Conservation (phyloP, 2,329 filamentous ascomycete species). For the Alternaria triticina region DNA sequence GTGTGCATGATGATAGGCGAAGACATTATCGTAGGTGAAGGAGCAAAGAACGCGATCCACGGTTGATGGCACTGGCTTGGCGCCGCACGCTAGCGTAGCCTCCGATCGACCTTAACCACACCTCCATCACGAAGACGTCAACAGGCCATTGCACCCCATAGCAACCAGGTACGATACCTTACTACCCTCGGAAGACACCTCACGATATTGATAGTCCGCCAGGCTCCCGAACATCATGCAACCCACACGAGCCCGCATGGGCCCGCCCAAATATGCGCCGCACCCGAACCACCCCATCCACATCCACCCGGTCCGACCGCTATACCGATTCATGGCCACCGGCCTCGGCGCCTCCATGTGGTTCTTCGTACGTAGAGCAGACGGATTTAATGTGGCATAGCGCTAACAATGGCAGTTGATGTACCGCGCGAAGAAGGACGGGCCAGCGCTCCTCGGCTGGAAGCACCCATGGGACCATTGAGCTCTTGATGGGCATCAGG, state of each 20-base stretch:
- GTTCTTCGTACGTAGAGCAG: constrained; percentile 81
- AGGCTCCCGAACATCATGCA: constrained; percentile 38
- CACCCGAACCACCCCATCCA: constrained; percentile 59
- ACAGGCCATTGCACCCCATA: constrained; percentile 42
- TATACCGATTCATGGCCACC: constrained; percentile 87
- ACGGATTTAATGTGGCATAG: not conserved
- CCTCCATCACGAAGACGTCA: constrained; percentile 22
- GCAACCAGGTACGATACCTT: constrained; percentile 27
- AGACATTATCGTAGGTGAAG: constrained; percentile 14
- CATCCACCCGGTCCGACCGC: constrained; percentile 66
- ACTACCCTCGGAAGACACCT: accelerated
- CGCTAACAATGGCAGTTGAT: constrained; percentile 69
- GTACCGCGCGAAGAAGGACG: constrained; percentile 96
- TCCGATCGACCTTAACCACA: constrained; percentile 34
- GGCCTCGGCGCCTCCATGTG: constrained; percentile 95
- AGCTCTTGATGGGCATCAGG: constrained; percentile 2
- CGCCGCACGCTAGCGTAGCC: constrained; percentile 20
- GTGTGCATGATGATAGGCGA: constrained; percentile 17
- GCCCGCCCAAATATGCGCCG: constrained; percentile 48
- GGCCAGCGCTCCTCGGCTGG: constrained; percentile 86
- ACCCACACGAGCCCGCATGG: constrained; percentile 39
- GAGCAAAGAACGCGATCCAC: constrained; percentile 27
- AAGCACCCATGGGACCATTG: constrained; percentile 71
- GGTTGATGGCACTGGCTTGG: constrained; percentile 23
- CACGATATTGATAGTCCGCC: constrained; percentile 7